Percentiles rank a stretch among this genome's conserved stretches.
Evolutionary conservation across 768 basidiomycete genomes (phyloP).

Genomic region (Suillus subluteus): DNA sequence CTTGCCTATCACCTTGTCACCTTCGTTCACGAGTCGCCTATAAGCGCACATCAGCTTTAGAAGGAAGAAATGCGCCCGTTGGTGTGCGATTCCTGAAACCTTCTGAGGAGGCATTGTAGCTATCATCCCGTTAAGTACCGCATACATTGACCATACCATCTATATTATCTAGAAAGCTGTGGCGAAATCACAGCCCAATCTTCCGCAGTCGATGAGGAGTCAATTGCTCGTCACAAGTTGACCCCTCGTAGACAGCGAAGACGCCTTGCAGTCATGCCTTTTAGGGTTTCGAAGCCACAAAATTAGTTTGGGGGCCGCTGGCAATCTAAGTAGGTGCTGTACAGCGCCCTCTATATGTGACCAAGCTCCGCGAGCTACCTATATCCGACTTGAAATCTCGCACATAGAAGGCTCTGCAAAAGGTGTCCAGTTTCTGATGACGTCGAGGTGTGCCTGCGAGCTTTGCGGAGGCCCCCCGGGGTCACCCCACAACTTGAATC

Average conservation of each 20-base stretch:
- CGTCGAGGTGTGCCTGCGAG: neutral
- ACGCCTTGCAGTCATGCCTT: neutral
- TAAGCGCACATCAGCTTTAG: neutral
- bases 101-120: neutral
- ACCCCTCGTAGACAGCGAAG: neutral
- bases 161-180: neutral
- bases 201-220: neutral
- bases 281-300: neutral
- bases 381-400: neutral
- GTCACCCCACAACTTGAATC: neutral
- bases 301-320: neutral
- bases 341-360: neutral
- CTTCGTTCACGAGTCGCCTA: neutral
- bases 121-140: neutral
- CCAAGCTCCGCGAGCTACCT: neutral
- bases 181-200: neutral
- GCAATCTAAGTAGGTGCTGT: neutral
- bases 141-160: neutral
- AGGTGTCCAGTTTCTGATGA: neutral
- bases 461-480: neutral
- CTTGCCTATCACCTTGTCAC: neutral
- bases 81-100: neutral
- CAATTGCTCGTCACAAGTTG: neutral
- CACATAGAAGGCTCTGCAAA: neutral
- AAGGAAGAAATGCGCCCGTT: neutral